Evolutionary conservation across 768 basidiomycete species (phyloP), one percentile per base, ranked within the genome.

Genomic region (Boletus edulis): DNA sequence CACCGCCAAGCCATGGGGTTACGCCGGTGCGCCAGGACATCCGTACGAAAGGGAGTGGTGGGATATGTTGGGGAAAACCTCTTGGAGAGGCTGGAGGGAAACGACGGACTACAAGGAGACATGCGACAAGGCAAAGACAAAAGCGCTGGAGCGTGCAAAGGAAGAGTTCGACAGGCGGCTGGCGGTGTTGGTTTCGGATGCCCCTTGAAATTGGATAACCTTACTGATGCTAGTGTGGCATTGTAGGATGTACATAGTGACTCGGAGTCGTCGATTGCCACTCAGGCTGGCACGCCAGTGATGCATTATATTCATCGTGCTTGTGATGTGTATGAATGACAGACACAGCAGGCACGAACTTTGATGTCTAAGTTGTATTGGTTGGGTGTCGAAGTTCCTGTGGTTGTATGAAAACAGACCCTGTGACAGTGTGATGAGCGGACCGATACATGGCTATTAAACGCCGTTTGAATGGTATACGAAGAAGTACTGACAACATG

Each of bases 1-100:
- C 55, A 78, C 77, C 2, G 72, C 80, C 9, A 85, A 83, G 56
- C 81, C 81, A 1, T 83, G 83, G 82, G 81, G 81, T 3, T 83
- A 82, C 54, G 71, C 77, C 1, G 78, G 80, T 13, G 69, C 79
- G 1, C 81, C 79, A 12, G 76, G 76, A 11, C 76, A 84, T 56
- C 81, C 83, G 0, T 81, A 73, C 59, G 62, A 64, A 18, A 58
- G 56, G 9, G 77, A 76, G 38, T 83, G 83, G 82, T 82, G 80
- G 77, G 46, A 46, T 2, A 57, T 64, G 24, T 55, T 76, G 15
- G 75, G 75, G 40, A 67, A 67, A 51, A 82, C 81, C 0, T 62
- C 65, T 2, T 84, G 81, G 82, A 64, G 54, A 27, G 75, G 65
- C 3, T 71, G 67, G 65, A 60, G 63, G 51, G 51, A 52, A 31